A percentile compares a stretch with the other conserved stretches of the same genome.
phyloP scores from a whole-genome alignment of 1,139 yeast genomes.

The Blastobotrys malaysiensis region DNA sequence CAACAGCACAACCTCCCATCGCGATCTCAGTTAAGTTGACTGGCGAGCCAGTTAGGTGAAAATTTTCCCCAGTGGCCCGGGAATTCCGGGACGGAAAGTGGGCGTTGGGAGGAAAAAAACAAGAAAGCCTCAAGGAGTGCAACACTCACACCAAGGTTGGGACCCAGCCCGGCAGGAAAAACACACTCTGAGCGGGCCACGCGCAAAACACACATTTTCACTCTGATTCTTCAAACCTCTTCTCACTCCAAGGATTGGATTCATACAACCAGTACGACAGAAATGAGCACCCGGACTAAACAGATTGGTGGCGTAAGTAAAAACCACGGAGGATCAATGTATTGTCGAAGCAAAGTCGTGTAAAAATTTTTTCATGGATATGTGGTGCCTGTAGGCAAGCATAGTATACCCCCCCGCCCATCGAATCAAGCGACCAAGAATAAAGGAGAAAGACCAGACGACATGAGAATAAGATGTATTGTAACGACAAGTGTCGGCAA shows the following conservation, averaged over 20 bases:
- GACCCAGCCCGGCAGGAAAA: background rate
- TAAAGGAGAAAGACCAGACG: background rate
- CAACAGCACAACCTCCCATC: background rate
- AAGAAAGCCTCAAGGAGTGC: background rate
- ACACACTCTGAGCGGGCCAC: background rate
- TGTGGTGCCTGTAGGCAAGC: background rate
- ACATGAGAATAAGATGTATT: background rate
- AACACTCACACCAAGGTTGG: background rate
- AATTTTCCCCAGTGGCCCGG: background rate
- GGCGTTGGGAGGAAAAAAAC: background rate
- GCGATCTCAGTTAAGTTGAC: background rate
- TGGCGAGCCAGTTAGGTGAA: background rate
- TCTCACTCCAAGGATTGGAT: conserved; percentile 6
- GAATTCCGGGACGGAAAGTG: background rate
- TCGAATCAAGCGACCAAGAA: background rate
- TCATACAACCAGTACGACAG: conserved; percentile 13
- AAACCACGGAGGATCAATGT: conserved; percentile 3
- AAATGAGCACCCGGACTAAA: conserved; percentile 35
- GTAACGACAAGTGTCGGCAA: background rate
- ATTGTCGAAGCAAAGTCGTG: conserved; percentile 1
- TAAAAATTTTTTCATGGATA: background rate
- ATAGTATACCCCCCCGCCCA: background rate
- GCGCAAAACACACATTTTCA: conserved; percentile 2
- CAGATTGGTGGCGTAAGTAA: conserved; percentile 36
- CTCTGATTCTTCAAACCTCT: conserved; percentile 2